Evolutionary conservation across 192 early-diverging fungal species (phyloP), one percentile per base, ranked within the genome.

Genomic region (Coemansia asiatica): DNA sequence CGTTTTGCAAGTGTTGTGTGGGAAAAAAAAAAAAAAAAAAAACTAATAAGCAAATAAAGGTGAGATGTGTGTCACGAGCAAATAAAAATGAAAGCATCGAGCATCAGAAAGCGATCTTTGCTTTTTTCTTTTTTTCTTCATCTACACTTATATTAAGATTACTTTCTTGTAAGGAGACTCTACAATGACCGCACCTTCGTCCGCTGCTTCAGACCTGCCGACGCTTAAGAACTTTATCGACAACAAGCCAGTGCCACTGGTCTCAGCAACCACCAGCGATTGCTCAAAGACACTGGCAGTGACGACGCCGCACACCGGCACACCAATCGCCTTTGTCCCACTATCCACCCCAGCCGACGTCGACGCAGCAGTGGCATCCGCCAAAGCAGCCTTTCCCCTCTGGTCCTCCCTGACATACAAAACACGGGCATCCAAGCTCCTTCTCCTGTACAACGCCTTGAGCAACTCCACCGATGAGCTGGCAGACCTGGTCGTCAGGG

Each of bases 401-500:
- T 90, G 89, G 89, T 79, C 84, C 25, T 38, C 59, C 7, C 80
- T 85, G 36, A 92, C 91, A 22, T 63, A 89, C 69, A 92, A 92
- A 74, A 86, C 89, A 55, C 85, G 92, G 5, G 85, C 87, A 18
- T 82, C 81, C 9, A 70, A 85, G 46, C 66, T 92, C 55, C 77
- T 92, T 56, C 60, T 79, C 7, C 83, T 89, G 71, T 85, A 91
- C 70, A 71, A 82, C 9, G 55, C 71, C 10, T 65, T 92, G 28
- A 70, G 79, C 21, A 82, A 68, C 67, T 83, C 89, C 70, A 61
- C 67, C 0, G 87, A 88, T 12, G 87, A 94, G 69, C 80, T 94
- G 15, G 89, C 87, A 0, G 87, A 84, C 47, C 70, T 92, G 60
- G 86, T 94, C 12, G 90, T 88, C 23, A 68, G 79, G 25, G 92